Evolutionary conservation across 306 rosid species (phyloP).

Genomic region (Crataegus laevigata): DNA sequence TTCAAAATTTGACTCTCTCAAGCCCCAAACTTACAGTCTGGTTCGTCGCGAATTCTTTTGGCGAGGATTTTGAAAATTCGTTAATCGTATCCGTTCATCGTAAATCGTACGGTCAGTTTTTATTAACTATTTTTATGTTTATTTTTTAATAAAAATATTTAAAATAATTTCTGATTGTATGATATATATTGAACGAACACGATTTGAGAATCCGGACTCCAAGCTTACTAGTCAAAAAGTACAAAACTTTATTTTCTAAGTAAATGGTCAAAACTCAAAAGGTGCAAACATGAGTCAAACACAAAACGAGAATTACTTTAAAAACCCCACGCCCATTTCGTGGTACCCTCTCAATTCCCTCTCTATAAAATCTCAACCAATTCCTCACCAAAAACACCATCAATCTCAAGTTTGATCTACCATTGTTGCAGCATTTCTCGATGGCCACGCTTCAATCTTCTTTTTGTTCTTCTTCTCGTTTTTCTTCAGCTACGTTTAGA

Average conservation of each 20-base stretch:
- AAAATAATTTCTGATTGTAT: rapidly evolving
- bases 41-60: rapidly evolving
- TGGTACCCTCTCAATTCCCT: background rate
- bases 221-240: background rate
- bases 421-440: background rate
- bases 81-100: rapidly evolving
- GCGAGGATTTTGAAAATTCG: rapidly evolving
- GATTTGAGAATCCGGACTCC: no score
- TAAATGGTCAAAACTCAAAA: no score
- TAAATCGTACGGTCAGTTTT: no score
- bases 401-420: background rate
- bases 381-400: background rate
- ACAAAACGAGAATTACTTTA: no score
- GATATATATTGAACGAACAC: no score
- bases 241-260: background rate
- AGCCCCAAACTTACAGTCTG: background rate
- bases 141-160: no score
- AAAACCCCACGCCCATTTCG: background rate
- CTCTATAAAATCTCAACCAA: background rate
- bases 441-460: conserved; percentile 24
- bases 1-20: background rate
- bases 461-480: background rate
- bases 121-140: no score
- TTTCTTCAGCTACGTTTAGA: background rate
- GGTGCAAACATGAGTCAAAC: no score